Conservation (phyloP, 2,329 filamentous ascomycete genomes). For the Simplicillium sp. region DNA sequence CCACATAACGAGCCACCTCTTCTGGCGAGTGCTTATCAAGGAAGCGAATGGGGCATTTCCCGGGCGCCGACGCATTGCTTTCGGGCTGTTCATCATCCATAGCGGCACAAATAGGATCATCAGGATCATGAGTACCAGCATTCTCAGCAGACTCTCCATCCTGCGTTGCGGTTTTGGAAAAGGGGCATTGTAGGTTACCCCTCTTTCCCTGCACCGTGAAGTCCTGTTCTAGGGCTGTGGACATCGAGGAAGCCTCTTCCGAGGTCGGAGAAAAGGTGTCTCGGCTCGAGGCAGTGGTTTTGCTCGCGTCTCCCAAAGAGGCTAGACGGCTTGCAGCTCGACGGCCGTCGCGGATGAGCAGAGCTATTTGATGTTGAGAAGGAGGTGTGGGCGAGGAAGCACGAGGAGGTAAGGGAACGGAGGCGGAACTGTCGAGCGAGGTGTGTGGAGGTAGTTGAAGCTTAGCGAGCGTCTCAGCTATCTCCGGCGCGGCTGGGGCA, state of each 20-base stretch:
- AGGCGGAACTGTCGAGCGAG: constrained; percentile 35
- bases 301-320: constrained; percentile 38
- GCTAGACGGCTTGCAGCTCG: constrained; percentile 45
- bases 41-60: constrained; percentile 86
- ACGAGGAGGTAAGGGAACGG: constrained; percentile 46
- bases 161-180: constrained; percentile 40
- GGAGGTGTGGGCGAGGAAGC: constrained; percentile 16
- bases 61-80: constrained; percentile 36
- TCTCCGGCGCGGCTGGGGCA: constrained; percentile 54
- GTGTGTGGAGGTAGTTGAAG: constrained; percentile 53
- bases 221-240: constrained; percentile 70
- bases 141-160: constrained; percentile 14
- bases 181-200: constrained; percentile 73
- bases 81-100: constrained; percentile 52
- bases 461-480: constrained; percentile 57
- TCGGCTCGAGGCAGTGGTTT: constrained; percentile 39
- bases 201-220: constrained; percentile 81
- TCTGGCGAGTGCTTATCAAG: constrained; percentile 87
- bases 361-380: constrained; percentile 45
- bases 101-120: constrained; percentile 55
- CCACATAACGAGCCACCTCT: constrained; percentile 87
- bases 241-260: constrained; percentile 44
- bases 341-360: constrained; percentile 55
- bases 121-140: constrained; percentile 32
- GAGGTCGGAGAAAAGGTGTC: constrained; percentile 34